Percentiles rank a stretch among this genome's conserved stretches.
Conservation (phyloP, 1,284 basidiomycete genomes). For the Microbotryum silenes-acaulis region DNA sequence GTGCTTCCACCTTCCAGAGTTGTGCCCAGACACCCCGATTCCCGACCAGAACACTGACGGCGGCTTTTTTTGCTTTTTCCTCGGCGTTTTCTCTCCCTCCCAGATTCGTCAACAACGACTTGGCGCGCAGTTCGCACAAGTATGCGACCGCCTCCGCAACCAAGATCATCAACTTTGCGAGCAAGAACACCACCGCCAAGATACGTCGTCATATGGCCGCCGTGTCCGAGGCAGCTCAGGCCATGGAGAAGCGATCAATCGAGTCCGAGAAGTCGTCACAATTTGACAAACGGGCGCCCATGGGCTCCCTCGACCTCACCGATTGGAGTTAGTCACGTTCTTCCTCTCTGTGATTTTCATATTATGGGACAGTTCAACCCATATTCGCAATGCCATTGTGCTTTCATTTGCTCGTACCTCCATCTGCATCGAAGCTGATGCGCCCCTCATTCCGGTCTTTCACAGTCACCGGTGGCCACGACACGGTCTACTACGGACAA, state of each 20-base stretch:
- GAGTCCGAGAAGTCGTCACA: neutral
- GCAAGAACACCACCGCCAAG: conserved; percentile 11
- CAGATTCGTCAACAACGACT: conserved; percentile 28
- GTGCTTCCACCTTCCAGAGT: neutral
- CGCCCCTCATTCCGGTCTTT: neutral
- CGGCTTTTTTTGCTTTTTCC: neutral
- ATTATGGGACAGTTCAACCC: no score
- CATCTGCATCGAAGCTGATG: neutral
- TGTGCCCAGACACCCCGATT: neutral
- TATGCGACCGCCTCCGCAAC: conserved; percentile 3
- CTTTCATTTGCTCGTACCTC: neutral
- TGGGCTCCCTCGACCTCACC: conserved; percentile 16
- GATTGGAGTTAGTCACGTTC: conserved; percentile 14
- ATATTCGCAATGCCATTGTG: no score
- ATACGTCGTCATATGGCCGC: conserved; percentile 12
- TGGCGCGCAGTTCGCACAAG: conserved; percentile 15
- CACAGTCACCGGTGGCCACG: conserved; percentile 29
- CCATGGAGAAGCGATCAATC: conserved; percentile 12
- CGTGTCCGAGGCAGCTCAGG: conserved; percentile 11
- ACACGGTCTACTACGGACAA: conserved; percentile 26
- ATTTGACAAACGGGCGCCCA: conserved; percentile 13
- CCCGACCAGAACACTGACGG: neutral
- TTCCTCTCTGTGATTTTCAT: neutral
- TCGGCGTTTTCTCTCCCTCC: neutral
- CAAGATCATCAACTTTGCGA: conserved; percentile 18